phyloP scores from a whole-genome alignment of 805 yeast species.

The Candida ascalaphidarum region DNA sequence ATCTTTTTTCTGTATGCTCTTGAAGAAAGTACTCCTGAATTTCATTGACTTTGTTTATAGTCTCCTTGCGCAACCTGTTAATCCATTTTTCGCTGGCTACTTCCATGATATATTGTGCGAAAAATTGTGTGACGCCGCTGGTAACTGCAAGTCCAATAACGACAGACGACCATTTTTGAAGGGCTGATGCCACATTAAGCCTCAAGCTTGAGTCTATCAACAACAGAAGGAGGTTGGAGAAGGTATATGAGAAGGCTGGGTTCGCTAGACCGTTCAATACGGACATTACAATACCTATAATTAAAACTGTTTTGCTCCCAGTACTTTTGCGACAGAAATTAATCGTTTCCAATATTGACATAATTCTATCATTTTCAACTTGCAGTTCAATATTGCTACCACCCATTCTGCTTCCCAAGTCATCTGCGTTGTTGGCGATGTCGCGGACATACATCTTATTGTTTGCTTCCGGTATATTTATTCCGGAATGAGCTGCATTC shows the following conservation, averaged over 20 bases:
- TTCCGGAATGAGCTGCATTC: background rate
- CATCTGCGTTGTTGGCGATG: too few species aligned
- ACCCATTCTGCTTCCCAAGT: too few species aligned
- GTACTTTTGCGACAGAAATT: constrained; percentile 13
- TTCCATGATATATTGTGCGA: constrained; percentile 42
- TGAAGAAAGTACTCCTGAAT: too few species aligned
- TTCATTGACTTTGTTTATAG: constrained; percentile 40
- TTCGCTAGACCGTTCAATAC: constrained; percentile 52
- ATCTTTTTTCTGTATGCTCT: constrained; percentile 37
- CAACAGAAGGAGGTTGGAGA: constrained; percentile 52
- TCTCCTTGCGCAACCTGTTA: constrained; percentile 36
- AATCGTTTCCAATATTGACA: constrained; percentile 16
- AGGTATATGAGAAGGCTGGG: constrained; percentile 73
- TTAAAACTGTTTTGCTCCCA: constrained; percentile 7
- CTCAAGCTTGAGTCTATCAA: constrained; percentile 19
- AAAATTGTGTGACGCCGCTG: constrained; percentile 53
- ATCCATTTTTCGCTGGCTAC: constrained; percentile 66
- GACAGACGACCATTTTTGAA: constrained; percentile 55
- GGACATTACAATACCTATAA: constrained; percentile 49
- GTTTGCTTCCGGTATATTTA: too few species aligned
- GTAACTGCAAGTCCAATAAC: constrained; percentile 53
- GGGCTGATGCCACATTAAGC: constrained; percentile 16
- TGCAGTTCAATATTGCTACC: constrained; percentile 1
- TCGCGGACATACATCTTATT: too few species aligned
- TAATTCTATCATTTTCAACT: constrained; percentile 7